These are phyloP conservation scores for Colletotrichum sp. DNA, from an alignment of 2,329 filamentous ascomycete species.

Conservation along the genomic window DNA sequence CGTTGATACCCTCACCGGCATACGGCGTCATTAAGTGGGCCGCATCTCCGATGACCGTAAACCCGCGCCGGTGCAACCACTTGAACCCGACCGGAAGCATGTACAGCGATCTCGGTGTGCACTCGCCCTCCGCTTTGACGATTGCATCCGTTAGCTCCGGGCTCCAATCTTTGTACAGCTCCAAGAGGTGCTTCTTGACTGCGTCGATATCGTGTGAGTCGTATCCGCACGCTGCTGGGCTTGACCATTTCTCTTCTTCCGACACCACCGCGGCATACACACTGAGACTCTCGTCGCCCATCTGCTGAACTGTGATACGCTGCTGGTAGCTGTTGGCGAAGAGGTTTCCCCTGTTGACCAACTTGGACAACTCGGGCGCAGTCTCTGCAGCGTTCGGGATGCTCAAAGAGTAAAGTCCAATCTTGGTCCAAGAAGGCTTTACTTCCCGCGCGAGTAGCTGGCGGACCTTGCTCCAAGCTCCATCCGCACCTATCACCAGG, in stretches of 20 bases:
- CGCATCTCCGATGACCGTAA: slow-evolving; percentile 64
- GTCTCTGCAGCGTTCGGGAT: slow-evolving; percentile 43
- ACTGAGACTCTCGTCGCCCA: slow-evolving; percentile 53
- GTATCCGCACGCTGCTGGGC: slow-evolving; percentile 44
- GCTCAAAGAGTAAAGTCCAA: slow-evolving; percentile 46
- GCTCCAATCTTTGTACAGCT: slow-evolving; percentile 44
- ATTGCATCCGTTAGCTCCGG: slow-evolving; percentile 46
- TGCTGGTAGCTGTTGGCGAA: slow-evolving; percentile 49
- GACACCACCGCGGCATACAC: slow-evolving; percentile 42
- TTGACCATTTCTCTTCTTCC: slow-evolving; percentile 41
- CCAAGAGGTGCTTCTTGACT: slow-evolving; percentile 41
- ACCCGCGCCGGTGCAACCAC: slow-evolving; percentile 52
- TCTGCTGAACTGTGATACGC: slow-evolving; percentile 41
- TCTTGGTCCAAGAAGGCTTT: slow-evolving; percentile 49
- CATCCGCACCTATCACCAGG: slow-evolving; percentile 39
- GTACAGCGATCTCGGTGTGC: slow-evolving; percentile 51
- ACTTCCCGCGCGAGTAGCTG: slow-evolving; percentile 39
- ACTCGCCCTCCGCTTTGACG: slow-evolving; percentile 40
- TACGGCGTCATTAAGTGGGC: slow-evolving; percentile 65
- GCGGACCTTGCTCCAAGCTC: slow-evolving; percentile 41
- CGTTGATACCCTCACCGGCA: slow-evolving; percentile 65
- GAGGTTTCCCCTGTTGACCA: slow-evolving; percentile 52
- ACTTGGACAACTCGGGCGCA: slow-evolving; percentile 46
- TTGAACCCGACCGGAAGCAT: slow-evolving; percentile 53
- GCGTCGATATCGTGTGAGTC: slow-evolving; percentile 43